Percentiles rank a stretch among this genome's conserved stretches.
These are phyloP conservation scores for Salvia sclarea DNA, from an alignment of 305 asterid species.

Conservation along the genomic window DNA sequence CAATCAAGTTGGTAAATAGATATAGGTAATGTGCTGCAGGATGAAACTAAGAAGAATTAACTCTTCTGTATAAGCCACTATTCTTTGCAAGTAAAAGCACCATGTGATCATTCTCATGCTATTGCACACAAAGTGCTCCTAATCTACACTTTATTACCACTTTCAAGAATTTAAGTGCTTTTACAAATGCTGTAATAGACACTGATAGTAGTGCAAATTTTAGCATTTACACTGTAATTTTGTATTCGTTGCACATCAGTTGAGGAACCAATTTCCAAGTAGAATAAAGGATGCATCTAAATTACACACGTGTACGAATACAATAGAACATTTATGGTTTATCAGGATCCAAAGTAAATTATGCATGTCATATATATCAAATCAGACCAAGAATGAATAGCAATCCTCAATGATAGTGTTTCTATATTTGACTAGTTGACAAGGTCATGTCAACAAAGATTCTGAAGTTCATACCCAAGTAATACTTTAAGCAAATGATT, in stretches of 20 bases:
- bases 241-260: neutral
- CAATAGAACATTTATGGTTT: constrained; percentile 6
- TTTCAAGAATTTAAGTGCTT: constrained; percentile 22
- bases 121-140: constrained; percentile 8
- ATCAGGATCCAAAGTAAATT: constrained; percentile 16
- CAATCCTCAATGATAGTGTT: neutral
- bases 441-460: neutral
- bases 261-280: constrained; percentile 17
- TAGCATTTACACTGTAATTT: neutral
- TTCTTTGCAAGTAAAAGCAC: neutral
- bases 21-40: neutral
- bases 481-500: constrained; percentile 8
- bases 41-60: constrained; percentile 13
- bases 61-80: neutral
- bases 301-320: neutral
- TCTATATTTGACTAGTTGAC: neutral
- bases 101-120: neutral
- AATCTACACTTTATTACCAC: neutral
- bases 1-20: constrained; percentile 19
- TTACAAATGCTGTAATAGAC: neutral
- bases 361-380: constrained; percentile 7
- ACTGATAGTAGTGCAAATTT: too few species aligned
- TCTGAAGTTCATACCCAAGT: constrained; percentile 11
- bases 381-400: constrained; percentile 1
- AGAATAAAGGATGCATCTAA: constrained; percentile 11